Evolutionary conservation across 2,329 filamentous ascomycete species (phyloP).

Genomic region (Sarocladiaceae sp.): DNA sequence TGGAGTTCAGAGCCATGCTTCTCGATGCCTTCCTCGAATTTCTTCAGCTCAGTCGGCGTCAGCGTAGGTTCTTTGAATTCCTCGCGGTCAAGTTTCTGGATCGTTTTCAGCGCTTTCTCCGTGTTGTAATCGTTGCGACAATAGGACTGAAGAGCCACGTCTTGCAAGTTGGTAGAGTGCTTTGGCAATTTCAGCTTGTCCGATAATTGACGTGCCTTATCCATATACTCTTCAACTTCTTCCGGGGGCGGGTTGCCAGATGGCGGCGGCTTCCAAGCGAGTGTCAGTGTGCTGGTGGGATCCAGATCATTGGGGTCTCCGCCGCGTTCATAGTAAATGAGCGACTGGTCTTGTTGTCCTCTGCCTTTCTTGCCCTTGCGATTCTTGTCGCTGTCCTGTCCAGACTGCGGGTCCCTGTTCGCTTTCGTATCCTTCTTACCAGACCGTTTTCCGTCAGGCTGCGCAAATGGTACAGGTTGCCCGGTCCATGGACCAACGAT

Average conservation of each 20-base stretch:
- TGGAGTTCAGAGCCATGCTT: slow-evolving; percentile 91
- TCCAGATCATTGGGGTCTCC: slow-evolving; percentile 65
- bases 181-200: slow-evolving; percentile 64
- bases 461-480: slow-evolving; percentile 81
- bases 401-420: slow-evolving; percentile 72
- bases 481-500: slow-evolving; percentile 81
- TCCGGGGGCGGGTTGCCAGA: slow-evolving; percentile 37
- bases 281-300: slow-evolving; percentile 64
- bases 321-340: slow-evolving; percentile 78
- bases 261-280: slow-evolving; percentile 72
- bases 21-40: slow-evolving; percentile 83
- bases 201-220: slow-evolving; percentile 54
- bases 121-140: slow-evolving; percentile 66
- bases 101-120: slow-evolving; percentile 61
- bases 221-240: slow-evolving; percentile 74
- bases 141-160: slow-evolving; percentile 72
- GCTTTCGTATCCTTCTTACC: slow-evolving; percentile 69
- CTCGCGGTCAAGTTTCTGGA: slow-evolving; percentile 61
- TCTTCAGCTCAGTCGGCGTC: slow-evolving; percentile 71
- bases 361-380: slow-evolving; percentile 78
- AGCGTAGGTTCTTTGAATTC: slow-evolving; percentile 81
- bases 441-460: slow-evolving; percentile 78
- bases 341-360: slow-evolving; percentile 88
- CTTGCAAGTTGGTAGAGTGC: slow-evolving; percentile 78
- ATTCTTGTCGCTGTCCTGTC: slow-evolving; percentile 74